Evolutionary conservation across 2,329 filamentous ascomycete genomes (phyloP).

Genomic region (Ophiostoma montium): DNA sequence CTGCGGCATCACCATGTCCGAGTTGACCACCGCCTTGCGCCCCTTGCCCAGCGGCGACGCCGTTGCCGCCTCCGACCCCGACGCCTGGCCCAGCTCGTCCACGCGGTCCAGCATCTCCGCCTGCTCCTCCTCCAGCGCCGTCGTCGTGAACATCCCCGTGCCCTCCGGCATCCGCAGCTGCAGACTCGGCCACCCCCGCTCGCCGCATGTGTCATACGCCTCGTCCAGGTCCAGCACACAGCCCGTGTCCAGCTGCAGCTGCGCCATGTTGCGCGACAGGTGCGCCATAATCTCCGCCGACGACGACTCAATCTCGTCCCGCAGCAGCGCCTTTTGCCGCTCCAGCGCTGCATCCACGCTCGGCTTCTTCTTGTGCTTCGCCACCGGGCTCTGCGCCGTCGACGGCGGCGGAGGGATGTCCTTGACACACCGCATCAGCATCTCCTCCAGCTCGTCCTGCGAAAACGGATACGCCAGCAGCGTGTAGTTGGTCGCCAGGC

Average conservation of each 20-base stretch:
- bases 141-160: slow-evolving; percentile 6
- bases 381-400: background rate
- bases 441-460: slow-evolving; percentile 16
- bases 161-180: slow-evolving; percentile 13
- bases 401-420: slow-evolving; percentile 12
- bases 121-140: slow-evolving; percentile 5
- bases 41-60: background rate
- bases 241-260: slow-evolving; percentile 16
- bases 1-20: slow-evolving; percentile 5
- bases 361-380: slow-evolving; percentile 10
- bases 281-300: slow-evolving; percentile 15
- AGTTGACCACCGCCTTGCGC: slow-evolving; percentile 7
- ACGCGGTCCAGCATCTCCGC: background rate
- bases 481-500: slow-evolving; percentile 27
- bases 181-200: slow-evolving; percentile 16
- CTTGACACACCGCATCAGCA: slow-evolving; percentile 14
- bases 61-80: background rate
- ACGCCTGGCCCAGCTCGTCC: background rate
- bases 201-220: slow-evolving; percentile 13
- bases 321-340: slow-evolving; percentile 11
- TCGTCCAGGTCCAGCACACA: slow-evolving; percentile 17
- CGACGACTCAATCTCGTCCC: slow-evolving; percentile 7
- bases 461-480: slow-evolving; percentile 29
- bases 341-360: slow-evolving; percentile 12
- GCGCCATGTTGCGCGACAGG: slow-evolving; percentile 16